Evolutionary conservation across 2,329 filamentous ascomycete species (phyloP).

Genomic region (Diaporthe caulivora): DNA sequence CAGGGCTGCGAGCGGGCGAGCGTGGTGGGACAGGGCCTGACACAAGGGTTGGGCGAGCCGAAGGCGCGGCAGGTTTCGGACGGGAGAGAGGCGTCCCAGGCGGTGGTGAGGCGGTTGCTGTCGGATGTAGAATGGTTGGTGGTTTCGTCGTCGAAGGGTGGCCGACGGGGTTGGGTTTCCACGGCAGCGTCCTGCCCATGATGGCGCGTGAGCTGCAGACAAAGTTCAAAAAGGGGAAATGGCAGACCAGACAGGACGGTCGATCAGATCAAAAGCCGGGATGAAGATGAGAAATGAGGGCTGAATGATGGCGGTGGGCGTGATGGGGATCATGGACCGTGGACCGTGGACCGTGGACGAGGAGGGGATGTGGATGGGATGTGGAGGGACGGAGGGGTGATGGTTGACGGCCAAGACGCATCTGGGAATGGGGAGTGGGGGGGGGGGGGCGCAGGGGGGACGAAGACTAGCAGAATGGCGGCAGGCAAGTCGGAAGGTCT

Average conservation of each 20-base stretch:
- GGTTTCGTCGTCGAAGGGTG: not conserved
- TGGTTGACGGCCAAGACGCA: constrained; percentile 9
- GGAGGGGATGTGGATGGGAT: not conserved
- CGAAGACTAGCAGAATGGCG: not conserved
- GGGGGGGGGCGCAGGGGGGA: not conserved
- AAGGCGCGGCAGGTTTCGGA: constrained; percentile 8
- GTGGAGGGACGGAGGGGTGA: not conserved
- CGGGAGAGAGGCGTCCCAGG: constrained; percentile 4
- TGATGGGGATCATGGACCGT: not conserved
- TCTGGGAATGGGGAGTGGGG: not conserved
- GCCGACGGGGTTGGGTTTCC: constrained; percentile 33
- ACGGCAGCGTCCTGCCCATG: constrained; percentile 38
- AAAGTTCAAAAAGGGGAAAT: not conserved
- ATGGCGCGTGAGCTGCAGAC: not conserved
- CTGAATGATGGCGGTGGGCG: not conserved
- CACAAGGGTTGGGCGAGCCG: constrained; percentile 14
- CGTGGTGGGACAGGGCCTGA: constrained; percentile 21
- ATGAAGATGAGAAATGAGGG: not conserved
- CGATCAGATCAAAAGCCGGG: constrained; percentile 9
- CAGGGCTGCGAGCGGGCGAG: not conserved
- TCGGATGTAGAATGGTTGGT: not conserved
- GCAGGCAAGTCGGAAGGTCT: constrained; percentile 19
- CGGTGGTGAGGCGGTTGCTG: constrained; percentile 23
- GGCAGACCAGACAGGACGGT: not conserved
- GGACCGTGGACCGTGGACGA: not conserved